Evolutionary conservation across 2,329 filamentous ascomycete species (phyloP), one percentile per base, ranked within the genome.

Genomic region (Iodosphaeria phyllophila): DNA sequence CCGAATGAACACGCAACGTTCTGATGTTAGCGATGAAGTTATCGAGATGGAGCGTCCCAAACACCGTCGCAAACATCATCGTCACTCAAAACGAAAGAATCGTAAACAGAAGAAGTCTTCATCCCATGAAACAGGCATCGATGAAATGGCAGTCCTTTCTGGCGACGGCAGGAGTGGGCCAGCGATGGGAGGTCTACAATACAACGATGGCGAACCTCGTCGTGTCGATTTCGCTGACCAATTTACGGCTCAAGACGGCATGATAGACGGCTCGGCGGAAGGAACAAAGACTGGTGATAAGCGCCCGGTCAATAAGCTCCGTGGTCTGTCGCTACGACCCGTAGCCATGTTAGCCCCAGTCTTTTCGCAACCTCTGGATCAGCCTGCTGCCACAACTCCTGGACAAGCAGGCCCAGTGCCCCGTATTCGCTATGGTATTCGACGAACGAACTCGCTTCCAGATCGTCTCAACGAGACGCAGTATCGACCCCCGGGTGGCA

Each of bases 371-470:
- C 50, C 54, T 5, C 41, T 48, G 2, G 48, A 51, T 11, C 11
- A 33, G 3, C n/a, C n/a, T n/a, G 30, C 35, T 4, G 33, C 29
- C 1, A 14, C 35, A 3, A 35, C 45, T 8, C 29, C 43, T 5
- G 40, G 41, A 4, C 38, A 52, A 4, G 32, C 48, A 6, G 56
- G 63, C 3, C 53, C 58, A 8, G 54, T 68, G 21, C 64, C 67
- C 5, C 58, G 61, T 16, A 60, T 72, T 29, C 57, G 63, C 20
- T 65, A 66, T 35, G 65, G 66, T n/a, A 68, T 80, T 26, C 71
- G 74, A 28, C 64, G 77, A 27, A 78, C 76, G 12, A 79, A 67
- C 42, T 83, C 77, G 1, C 58, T 83, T 3, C 77, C 77, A 0
- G 74, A 75, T 37, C 64, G 73, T 11, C 58, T 80, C 6, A 67